Base-by-base conservation (phyloP, 2,329 filamentous ascomycete species). In the Pestalotiopsis sp. region DNA sequence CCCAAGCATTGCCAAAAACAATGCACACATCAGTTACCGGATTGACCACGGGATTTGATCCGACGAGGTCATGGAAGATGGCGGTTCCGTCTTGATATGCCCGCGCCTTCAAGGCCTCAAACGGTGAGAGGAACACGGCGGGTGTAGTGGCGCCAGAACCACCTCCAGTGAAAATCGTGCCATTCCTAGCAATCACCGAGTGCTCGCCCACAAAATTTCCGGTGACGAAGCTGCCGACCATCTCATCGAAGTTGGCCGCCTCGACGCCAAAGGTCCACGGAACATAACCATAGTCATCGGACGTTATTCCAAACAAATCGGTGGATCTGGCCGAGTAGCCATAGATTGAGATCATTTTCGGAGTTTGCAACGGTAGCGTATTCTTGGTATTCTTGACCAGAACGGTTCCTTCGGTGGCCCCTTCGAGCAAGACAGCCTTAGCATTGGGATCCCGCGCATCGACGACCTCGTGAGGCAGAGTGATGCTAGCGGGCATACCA, bases 61-160 rank as follows among this genome's bases (percentile, higher is more conserved):
- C 65, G 36, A 69, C 61, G 20, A 71, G 70, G 66, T 70, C 69
- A 68, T 68, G 71, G 27, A 67, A 65, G 12, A 71, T 49, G 31
- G 68, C 67, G 14, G 66, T 67, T 14, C 61, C 23, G 64, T 70
- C 70, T 25, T 69, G 75, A 56, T 87, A 84, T 1, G 91, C 91
- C 65, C 90, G 86, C 14, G 2, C 11, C 39, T 12, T 11, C 39
- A 41, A 14, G 14, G 39, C 14, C 11, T 41, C 39, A 62, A 88
- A 84, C 0, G 95, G 94, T 52, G 91, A 86, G 17, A 96, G 84
- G 1, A 97, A 84, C 74, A 95, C 95, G 2, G 92, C 92, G 68
- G 94, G 94, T 41, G 97, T 89, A 11, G 93, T 93, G 0, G 93
- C 90, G 2, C 94, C 94, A 4, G 92, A 95, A 12, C 95, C 95